A percentile compares a stretch with the other conserved stretches of the same genome.
Conservation (phyloP, 768 basidiomycete species). For the Leccinum barrowsii region DNA sequence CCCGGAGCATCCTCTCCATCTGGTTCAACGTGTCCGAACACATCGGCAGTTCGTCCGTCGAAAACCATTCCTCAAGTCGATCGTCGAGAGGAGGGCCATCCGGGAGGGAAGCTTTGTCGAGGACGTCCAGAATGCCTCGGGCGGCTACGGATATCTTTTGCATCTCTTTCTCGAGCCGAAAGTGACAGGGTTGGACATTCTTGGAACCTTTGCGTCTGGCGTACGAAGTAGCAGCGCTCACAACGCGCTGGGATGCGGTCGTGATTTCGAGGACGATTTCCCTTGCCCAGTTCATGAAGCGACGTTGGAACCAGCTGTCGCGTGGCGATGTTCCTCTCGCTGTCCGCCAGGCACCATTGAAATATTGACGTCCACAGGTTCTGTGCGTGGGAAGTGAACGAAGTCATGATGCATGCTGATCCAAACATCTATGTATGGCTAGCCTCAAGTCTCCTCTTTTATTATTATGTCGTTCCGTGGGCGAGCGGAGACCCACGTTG, state of each 20-base stretch:
- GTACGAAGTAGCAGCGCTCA: constrained; percentile 1
- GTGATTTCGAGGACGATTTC: neutral
- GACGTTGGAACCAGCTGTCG: neutral
- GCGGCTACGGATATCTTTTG: constrained; percentile 6
- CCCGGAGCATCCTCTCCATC: constrained; percentile 9
- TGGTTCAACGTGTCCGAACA: constrained; percentile 5
- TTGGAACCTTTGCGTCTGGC: neutral
- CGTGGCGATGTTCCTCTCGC: neutral
- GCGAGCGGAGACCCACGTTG: too few relatives aligned
- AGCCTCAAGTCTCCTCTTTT: too few relatives aligned
- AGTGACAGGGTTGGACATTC: constrained; percentile 4
- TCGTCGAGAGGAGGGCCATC: constrained; percentile 5
- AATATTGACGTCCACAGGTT: too few relatives aligned
- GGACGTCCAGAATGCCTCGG: neutral
- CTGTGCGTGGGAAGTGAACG: too few relatives aligned
- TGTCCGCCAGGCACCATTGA: too few relatives aligned
- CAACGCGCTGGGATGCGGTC: neutral
- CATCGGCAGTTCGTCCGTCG: neutral
- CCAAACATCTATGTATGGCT: too few relatives aligned
- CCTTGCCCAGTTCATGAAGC: constrained; percentile 2
- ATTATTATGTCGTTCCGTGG: too few relatives aligned
- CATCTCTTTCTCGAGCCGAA: constrained; percentile 15
- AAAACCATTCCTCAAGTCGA: constrained; percentile 10
- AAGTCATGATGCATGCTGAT: too few relatives aligned
- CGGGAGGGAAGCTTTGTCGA: neutral